Evolutionary conservation across 2,329 filamentous ascomycete species (phyloP).

Genomic region (Apiospora rasikravindrae): DNA sequence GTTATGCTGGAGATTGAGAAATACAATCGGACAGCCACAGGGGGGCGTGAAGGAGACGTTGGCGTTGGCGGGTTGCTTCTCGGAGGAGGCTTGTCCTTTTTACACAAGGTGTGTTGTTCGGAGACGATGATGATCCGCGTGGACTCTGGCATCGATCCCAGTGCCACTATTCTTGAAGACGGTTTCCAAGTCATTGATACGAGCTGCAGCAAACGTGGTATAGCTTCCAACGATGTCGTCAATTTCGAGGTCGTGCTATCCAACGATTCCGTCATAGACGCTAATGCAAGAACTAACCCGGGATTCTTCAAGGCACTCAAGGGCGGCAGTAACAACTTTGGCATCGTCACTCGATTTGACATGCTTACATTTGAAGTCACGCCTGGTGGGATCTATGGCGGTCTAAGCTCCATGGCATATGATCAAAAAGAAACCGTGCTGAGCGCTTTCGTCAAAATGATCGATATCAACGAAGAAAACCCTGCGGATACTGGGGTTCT

Average conservation of each 20-base stretch:
- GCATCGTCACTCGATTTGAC: slow-evolving; percentile 11
- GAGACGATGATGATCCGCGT: background rate
- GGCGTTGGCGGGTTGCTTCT: slow-evolving; percentile 4
- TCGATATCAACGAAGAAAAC: background rate
- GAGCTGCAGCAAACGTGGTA: background rate
- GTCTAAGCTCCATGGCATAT: background rate
- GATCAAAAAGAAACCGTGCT: background rate
- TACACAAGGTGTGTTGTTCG: background rate
- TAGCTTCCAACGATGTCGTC: background rate
- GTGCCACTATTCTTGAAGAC: too few relatives aligned
- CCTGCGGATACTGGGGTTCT: background rate
- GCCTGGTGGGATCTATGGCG: background rate
- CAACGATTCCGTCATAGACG: background rate
- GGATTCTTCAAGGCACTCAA: background rate
- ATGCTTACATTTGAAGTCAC: background rate
- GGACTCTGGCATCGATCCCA: background rate
- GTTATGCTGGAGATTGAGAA: background rate
- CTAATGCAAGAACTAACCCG: background rate
- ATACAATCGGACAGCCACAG: background rate
- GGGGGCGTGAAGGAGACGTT: background rate
- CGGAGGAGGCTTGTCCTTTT: background rate
- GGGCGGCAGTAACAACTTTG: slow-evolving; percentile 9
- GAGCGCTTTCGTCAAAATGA: background rate
- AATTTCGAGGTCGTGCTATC: slow-evolving; percentile 12
- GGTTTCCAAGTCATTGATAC: background rate